Conservation (phyloP, 257 asterid genomes). For the Solanum phureja region DNA sequence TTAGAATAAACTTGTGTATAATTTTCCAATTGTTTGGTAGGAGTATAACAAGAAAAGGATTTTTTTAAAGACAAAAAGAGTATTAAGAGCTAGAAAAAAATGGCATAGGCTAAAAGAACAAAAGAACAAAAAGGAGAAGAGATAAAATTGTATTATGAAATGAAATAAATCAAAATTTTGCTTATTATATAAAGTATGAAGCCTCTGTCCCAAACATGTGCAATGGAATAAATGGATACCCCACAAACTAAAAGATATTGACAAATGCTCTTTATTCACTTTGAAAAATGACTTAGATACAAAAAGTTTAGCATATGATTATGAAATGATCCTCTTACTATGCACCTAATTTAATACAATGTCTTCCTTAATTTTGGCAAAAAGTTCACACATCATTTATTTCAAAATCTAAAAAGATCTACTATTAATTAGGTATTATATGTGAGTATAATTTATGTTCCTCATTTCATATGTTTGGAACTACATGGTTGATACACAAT, state of each 20-base stretch:
- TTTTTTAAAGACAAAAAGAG: neutral
- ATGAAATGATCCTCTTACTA: neutral
- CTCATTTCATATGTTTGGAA: neutral
- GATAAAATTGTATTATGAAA: neutral
- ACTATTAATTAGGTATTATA: neutral
- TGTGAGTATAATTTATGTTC: neutral
- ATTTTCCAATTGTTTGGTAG: neutral
- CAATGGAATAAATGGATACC: neutral
- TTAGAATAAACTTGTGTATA: neutral
- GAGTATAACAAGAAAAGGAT: neutral
- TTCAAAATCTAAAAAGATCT: neutral
- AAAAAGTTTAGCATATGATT: neutral
- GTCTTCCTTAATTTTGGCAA: neutral
- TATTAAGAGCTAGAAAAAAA: neutral
- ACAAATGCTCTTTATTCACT: constrained; percentile 1
- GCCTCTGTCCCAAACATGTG: neutral
- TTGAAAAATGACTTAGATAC: neutral
- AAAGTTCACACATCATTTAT: neutral
- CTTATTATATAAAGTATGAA: neutral
- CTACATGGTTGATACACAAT: neutral
- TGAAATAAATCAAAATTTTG: neutral
- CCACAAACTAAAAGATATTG: neutral
- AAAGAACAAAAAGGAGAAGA: neutral
- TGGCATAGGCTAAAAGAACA: neutral
- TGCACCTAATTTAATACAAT: neutral